Evolutionary conservation across 2,329 filamentous ascomycete genomes (phyloP), one percentile per base, ranked within the genome.

Genomic region (Calycina herbarum): DNA sequence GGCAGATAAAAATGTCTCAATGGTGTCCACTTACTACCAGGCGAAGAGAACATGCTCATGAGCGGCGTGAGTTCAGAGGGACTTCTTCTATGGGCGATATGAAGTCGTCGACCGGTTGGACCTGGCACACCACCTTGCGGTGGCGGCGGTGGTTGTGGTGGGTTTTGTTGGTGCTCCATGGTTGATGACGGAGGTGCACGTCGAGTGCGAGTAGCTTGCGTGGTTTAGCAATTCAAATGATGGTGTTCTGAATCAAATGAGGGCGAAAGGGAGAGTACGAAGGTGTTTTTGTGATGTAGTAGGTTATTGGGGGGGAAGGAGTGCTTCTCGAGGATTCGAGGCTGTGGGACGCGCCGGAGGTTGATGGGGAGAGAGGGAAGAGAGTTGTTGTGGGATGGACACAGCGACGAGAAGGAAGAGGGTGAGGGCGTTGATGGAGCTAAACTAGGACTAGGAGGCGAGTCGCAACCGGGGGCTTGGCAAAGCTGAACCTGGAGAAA

Each of bases 81-180:
- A 82, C 93, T 97, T 80, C 94, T 90, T 77, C 94, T 91, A 83
- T 98, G 94, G 76, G 94, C 94, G 81, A 98, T 97, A 83, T 98
- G 94, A 78, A 98, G 87, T 78, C 94, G 90, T 77, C 94, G 93
- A 77, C 93, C 93, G 78, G 89, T 82, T 75, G 92, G 92, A 73
- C 93, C 93, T 77, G 83, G 83, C 67, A 88, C 85, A 75, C 85
- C 85, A 76, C 83, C 83, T 74, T 81, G 77, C 68, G 79, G 77
- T 67, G 79, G 75, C 71, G 79, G 78, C 68, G 79, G 77, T 67
- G 79, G 75, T 71, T 78, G 78, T 74, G 85, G 85, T 24, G 48
- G 20, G 48, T 54, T 54, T 79, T 89, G 84, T 78, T 82, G 79
- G 78, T 79, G 70, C 69, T 76, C 74, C 73, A 75, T 81, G 78